phyloP scores from a whole-genome alignment of 2,329 filamentous ascomycete genomes.

The Hyphodiscus sp. region DNA sequence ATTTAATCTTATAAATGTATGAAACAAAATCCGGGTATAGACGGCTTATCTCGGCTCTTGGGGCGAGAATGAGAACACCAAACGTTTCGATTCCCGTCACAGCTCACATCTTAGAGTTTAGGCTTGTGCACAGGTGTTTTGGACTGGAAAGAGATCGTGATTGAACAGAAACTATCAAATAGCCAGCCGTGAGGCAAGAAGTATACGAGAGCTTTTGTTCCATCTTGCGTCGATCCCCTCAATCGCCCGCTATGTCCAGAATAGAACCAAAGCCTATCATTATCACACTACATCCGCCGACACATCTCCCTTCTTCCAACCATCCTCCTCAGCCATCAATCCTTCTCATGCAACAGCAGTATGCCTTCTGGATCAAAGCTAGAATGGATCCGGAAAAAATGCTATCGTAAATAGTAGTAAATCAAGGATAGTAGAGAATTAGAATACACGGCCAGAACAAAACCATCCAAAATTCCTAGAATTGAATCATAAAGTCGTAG shows the following conservation, averaged over 20 bases:
- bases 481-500: background rate
- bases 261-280: background rate
- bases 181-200: constrained; percentile 27
- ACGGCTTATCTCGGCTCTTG: background rate
- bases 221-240: constrained; percentile 3
- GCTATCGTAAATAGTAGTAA: constrained; percentile 11
- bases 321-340: background rate
- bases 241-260: background rate
- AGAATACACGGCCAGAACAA: constrained; percentile 4
- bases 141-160: background rate
- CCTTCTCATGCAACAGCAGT: background rate
- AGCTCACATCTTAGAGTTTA: constrained; percentile 1
- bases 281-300: background rate
- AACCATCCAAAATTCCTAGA: background rate
- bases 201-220: constrained; percentile 14
- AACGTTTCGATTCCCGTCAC: background rate
- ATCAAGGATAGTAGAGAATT: constrained; percentile 21
- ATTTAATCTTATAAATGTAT: constrained; percentile 16
- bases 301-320: background rate
- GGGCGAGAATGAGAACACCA: background rate
- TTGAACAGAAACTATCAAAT: constrained; percentile 14
- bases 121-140: background rate
- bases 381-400: background rate
- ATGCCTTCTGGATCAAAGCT: background rate
- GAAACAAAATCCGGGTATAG: background rate